phyloP scores from a whole-genome alignment of 2,329 filamentous ascomycete genomes.

The Cladobotryum mycophilum region DNA sequence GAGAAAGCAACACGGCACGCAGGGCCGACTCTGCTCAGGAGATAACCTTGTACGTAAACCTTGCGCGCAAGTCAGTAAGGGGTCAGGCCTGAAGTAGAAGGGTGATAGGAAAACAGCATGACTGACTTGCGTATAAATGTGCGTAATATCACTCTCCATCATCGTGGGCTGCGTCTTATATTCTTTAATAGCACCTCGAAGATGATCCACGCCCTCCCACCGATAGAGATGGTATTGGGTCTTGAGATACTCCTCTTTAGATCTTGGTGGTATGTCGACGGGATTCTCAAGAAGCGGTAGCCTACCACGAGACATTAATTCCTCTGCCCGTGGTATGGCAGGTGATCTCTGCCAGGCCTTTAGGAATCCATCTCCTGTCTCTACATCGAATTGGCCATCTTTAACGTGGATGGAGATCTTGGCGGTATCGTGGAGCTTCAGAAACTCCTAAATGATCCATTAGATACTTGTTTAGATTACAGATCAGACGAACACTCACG shows the following conservation, averaged over 20 bases:
- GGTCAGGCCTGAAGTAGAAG: background rate
- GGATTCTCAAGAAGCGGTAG: conserved; percentile 12
- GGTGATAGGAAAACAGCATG: no score
- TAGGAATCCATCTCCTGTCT: no score
- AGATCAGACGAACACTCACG: background rate
- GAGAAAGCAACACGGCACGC: conserved; percentile 67
- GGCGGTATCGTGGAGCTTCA: no score
- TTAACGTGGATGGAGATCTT: conserved; percentile 7
- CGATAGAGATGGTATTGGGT: conserved; percentile 70
- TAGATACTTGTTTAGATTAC: background rate
- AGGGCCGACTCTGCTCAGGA: conserved; percentile 56
- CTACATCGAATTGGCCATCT: background rate
- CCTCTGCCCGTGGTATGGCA: conserved; percentile 20
- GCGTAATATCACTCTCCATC: conserved; percentile 50
- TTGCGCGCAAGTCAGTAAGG: conserved; percentile 24
- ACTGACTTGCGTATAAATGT: conserved; percentile 64
- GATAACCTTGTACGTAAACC: conserved; percentile 61
- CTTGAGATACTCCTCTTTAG: conserved; percentile 53
- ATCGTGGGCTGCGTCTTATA: conserved; percentile 48
- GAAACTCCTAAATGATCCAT: background rate
- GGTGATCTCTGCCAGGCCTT: conserved; percentile 14
- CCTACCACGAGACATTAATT: conserved; percentile 17
- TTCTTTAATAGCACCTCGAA: conserved; percentile 59
- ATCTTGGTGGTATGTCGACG: conserved; percentile 1
- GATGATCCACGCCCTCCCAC: conserved; percentile 63